Evolutionary conservation across 129 eudicot species (phyloP).

Genomic region (Rutidosis leptorrhynchoides): DNA sequence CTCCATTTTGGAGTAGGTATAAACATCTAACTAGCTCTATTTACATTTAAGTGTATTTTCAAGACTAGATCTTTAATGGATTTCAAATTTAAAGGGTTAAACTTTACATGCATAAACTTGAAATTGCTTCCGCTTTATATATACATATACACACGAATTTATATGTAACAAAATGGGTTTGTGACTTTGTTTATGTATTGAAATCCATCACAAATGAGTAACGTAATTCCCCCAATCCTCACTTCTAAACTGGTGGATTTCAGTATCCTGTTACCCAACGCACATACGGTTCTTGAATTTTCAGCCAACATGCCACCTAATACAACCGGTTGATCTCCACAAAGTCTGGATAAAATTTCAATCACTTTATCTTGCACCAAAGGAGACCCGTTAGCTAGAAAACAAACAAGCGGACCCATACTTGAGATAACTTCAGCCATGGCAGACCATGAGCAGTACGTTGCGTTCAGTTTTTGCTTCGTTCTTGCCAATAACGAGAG

Average conservation of each 20-base stretch:
- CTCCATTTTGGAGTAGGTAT: too few relatives aligned
- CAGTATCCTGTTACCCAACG: constrained; percentile 59
- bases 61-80: too few relatives aligned
- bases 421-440: constrained; percentile 57
- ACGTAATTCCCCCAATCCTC: constrained; percentile 59
- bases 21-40: too few relatives aligned
- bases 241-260: constrained; percentile 58
- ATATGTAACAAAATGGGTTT: too few relatives aligned
- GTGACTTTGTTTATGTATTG: too few relatives aligned
- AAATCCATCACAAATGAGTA: constrained; percentile 71
- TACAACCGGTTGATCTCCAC: constrained; percentile 54
- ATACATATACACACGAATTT: too few relatives aligned
- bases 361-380: constrained; percentile 60
- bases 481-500: constrained; percentile 48
- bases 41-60: too few relatives aligned
- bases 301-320: constrained; percentile 50
- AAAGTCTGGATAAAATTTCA: constrained; percentile 64
- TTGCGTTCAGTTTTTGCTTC: constrained; percentile 40
- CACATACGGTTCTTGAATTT: constrained; percentile 47
- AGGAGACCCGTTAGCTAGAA: constrained; percentile 56
- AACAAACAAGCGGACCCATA: constrained; percentile 55
- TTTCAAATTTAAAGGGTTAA: too few relatives aligned
- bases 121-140: too few relatives aligned
- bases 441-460: constrained; percentile 44
- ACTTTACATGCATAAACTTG: too few relatives aligned